Evolutionary conservation across 2,329 filamentous ascomycete genomes (phyloP).

Genomic region (Thyridium curvatum): DNA sequence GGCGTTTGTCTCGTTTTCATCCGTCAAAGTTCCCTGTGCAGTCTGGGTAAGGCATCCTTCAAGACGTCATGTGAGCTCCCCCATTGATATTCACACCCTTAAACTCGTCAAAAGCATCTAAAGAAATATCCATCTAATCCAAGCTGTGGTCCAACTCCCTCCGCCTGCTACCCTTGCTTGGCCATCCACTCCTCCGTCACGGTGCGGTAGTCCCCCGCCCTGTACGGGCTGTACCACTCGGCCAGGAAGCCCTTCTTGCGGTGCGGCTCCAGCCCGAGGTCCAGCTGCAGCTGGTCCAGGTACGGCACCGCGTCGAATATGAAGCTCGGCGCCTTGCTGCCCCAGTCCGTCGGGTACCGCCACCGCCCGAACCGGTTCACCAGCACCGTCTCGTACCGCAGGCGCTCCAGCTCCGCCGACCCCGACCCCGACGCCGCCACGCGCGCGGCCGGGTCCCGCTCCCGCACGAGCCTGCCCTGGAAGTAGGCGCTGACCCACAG

Average conservation of each 20-base stretch:
- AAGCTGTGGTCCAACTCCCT: too few relatives aligned
- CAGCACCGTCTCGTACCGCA: constrained; percentile 52
- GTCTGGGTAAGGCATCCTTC: too few relatives aligned
- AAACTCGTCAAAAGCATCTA: too few relatives aligned
- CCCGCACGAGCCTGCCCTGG: constrained; percentile 33
- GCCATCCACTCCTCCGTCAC: constrained; percentile 46
- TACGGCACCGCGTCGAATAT: constrained; percentile 74
- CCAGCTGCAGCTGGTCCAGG: constrained; percentile 58
- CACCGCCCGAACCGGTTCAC: constrained; percentile 64
- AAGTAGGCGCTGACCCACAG: constrained; percentile 65
- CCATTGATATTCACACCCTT: too few relatives aligned
- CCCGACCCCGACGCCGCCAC: neutral
- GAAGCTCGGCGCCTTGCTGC: constrained; percentile 58
- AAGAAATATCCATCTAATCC: too few relatives aligned
- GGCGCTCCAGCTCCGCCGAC: constrained; percentile 29
- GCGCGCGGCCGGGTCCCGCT: constrained; percentile 2
- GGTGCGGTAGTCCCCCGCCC: constrained; percentile 49
- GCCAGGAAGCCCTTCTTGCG: constrained; percentile 46
- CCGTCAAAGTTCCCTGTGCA: too few relatives aligned
- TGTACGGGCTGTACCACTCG: constrained; percentile 52
- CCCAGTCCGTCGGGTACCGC: constrained; percentile 62
- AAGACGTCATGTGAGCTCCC: too few relatives aligned
- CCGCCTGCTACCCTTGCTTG: neutral
- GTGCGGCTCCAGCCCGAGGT: constrained; percentile 54
- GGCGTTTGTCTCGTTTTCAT: too few relatives aligned